These are phyloP conservation scores for Chaetomium sp. DNA, from an alignment of 2,329 filamentous ascomycete species.

Conservation along the genomic window DNA sequence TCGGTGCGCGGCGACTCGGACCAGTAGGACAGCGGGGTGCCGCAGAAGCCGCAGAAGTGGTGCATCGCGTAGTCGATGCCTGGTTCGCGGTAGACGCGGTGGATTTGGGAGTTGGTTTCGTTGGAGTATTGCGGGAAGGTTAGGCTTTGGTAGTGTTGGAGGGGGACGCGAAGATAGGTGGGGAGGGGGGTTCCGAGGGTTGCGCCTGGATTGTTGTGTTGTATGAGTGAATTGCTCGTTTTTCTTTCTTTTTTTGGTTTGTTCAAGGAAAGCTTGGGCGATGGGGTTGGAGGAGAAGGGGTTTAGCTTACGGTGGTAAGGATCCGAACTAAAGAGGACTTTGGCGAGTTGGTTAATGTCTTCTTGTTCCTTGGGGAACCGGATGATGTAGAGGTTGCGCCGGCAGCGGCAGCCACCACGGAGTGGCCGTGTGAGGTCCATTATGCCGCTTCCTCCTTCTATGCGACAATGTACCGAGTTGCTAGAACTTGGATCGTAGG, in stretches of 20 bases:
- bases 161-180: conserved; percentile 75
- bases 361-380: conserved; percentile 50
- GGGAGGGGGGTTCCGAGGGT: conserved; percentile 59
- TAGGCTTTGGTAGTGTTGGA: conserved; percentile 71
- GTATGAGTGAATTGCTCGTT: background rate
- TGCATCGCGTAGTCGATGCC: conserved; percentile 54
- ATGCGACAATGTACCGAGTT: no score
- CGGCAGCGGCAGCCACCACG: conserved; percentile 79
- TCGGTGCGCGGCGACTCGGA: conserved; percentile 64
- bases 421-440: conserved; percentile 49
- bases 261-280: background rate
- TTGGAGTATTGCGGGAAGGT: conserved; percentile 72
- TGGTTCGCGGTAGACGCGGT: conserved; percentile 58
- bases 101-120: conserved; percentile 63
- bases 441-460: conserved; percentile 20
- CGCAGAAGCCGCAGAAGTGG: conserved; percentile 88
- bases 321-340: conserved; percentile 65
- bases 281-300: conserved; percentile 21
- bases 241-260: background rate
- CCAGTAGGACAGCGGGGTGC: conserved; percentile 80
- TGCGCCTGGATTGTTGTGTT: conserved; percentile 40
- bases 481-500: no score
- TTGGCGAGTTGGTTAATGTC: conserved; percentile 45
- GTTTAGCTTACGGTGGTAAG: conserved; percentile 58
- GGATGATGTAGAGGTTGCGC: conserved; percentile 73